Evolutionary conservation across 495 filamentous ascomycete species (phyloP).

Genomic region (Podospora fimiseda): DNA sequence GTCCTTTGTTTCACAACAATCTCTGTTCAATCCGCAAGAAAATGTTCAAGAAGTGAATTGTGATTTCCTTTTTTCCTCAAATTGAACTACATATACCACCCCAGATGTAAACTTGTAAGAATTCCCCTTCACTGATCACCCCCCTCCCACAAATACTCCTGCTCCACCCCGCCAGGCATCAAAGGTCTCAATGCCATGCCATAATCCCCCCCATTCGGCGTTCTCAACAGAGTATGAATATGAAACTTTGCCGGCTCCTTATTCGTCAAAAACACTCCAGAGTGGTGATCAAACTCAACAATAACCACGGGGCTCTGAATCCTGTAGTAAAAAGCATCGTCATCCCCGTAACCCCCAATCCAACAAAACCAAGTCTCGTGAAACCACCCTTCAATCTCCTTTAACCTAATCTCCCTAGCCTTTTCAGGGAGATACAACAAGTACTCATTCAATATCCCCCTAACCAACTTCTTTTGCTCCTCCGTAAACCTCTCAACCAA

Average conservation of each 20-base stretch:
- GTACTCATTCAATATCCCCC: conserved; percentile 53
- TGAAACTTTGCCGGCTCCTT: conserved; percentile 68
- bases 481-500: conserved; percentile 37
- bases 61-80: too few species aligned
- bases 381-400: conserved; percentile 45
- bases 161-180: conserved; percentile 23
- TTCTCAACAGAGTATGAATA: conserved; percentile 63
- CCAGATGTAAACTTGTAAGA: too few species aligned
- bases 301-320: conserved; percentile 68
- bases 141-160: conserved; percentile 41
- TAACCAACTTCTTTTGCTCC: conserved; percentile 47
- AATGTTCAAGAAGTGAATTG: too few species aligned
- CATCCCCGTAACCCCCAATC: conserved; percentile 61
- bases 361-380: conserved; percentile 68
- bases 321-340: conserved; percentile 69
- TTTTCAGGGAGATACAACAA: conserved; percentile 54
- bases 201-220: conserved; percentile 71
- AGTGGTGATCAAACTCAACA: conserved; percentile 75
- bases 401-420: conserved; percentile 46
- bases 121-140: too few species aligned
- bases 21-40: too few species aligned
- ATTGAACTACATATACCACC: too few species aligned
- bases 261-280: conserved; percentile 70
- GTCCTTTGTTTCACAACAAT: too few species aligned
- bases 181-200: conserved; percentile 43